These are phyloP conservation scores for Kodamaea restingae DNA, from an alignment of 805 yeast species.

Conservation along the genomic window DNA sequence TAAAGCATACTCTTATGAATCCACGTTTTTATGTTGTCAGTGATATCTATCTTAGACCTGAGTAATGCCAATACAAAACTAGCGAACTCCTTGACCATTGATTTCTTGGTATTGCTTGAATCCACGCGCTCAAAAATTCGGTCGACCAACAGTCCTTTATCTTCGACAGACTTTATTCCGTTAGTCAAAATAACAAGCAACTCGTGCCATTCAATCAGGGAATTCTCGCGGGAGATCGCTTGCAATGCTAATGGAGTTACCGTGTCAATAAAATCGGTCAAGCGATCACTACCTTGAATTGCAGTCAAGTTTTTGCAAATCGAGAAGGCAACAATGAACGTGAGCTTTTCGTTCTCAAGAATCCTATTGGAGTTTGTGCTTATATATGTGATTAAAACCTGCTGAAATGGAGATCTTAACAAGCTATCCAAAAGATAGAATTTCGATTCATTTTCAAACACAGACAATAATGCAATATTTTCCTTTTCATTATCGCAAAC, in stretches of 20 bases:
- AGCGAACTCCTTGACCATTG: slow-evolving; percentile 24
- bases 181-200: slow-evolving; percentile 16
- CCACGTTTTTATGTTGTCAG: slow-evolving; percentile 43
- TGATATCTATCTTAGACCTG: slow-evolving; percentile 18
- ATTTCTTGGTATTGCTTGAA: slow-evolving; percentile 24
- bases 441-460: slow-evolving; percentile 1
- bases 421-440: slow-evolving; percentile 6
- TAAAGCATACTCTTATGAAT: slow-evolving; percentile 53
- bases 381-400: neutral
- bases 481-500: neutral
- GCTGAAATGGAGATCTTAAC: neutral
- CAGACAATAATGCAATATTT: neutral
- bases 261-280: slow-evolving; percentile 10
- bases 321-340: slow-evolving; percentile 18
- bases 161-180: slow-evolving; percentile 10
- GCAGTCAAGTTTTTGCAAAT: slow-evolving; percentile 6
- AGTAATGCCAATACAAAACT: slow-evolving; percentile 25
- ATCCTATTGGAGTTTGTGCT: no score
- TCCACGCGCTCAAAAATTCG: slow-evolving; percentile 20
- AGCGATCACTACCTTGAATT: neutral
- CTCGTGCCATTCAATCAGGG: slow-evolving; percentile 14
- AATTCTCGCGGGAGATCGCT: slow-evolving; percentile 1
- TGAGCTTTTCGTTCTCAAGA: slow-evolving; percentile 7
- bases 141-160: slow-evolving; percentile 13
- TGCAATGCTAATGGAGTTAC: slow-evolving; percentile 14